Base-by-base conservation (phyloP, 495 filamentous ascomycete genomes). In the Penicillium argentinense region DNA sequence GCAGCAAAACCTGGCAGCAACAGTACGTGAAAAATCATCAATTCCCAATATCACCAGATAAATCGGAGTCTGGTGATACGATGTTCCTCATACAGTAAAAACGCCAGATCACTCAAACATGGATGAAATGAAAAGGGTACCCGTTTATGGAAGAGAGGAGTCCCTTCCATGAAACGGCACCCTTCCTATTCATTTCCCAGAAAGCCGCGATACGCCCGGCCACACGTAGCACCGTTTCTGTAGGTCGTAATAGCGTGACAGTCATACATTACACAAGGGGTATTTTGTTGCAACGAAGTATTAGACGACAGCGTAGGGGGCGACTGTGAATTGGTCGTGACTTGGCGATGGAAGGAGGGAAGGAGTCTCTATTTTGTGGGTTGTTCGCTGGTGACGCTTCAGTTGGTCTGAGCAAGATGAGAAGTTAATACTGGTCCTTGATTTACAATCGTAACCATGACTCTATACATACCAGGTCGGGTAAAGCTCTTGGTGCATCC, bases 401-500 rank as follows among this genome's bases (percentile, higher is more conserved):
- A 75, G 47, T 67, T 75, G 72, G 22, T 75, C 72, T 75, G 13
- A 47, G 5, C 6, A 7, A 11, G 14, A 24, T 14, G 18, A 34
- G 45, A 36, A 0, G 22, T 53, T 7, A 53, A 51, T 17, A 40
- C 18, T 33, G n/a, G n/a, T n/a, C n/a, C n/a, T n/a, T n/a, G n/a
- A n/a, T 47, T 30, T 17, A 13, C 7, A 24, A 9, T 23, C 11
- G 25, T 26, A 26, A 18, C 3, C 8, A 34, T 9, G 3, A 14
- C 13, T 8, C 17, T 1, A 18, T 11, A 49, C 62, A 37, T 67
- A 75, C 72, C 72, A 45, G 71, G 70, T 41, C 72, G 65, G 29
- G 72, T 75, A 45, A 75, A 75, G 42, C 72, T 75, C 47, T 75
- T 75, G 7, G 58, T 67, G 47, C 72, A 75, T 5, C 70, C 70